A percentile compares a stretch with the other conserved stretches of the same genome.
Conservation (phyloP, 345 rosid genomes). For the Gynandropsis gynandra region DNA sequence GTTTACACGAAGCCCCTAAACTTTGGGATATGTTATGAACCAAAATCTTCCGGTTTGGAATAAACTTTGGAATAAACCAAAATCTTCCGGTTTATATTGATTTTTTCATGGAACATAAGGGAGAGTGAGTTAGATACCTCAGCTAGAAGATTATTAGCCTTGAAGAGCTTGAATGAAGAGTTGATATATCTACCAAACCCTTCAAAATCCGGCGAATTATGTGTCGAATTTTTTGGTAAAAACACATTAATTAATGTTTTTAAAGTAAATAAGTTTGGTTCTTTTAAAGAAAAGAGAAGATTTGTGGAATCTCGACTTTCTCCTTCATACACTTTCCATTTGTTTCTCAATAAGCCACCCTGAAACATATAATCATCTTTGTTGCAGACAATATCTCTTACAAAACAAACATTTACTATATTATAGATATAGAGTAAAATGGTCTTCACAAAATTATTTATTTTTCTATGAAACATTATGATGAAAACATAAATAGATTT, state of each 20-base stretch:
- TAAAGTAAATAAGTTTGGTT: slow-evolving; percentile 41
- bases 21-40: too few relatives aligned
- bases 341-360: slow-evolving; percentile 28
- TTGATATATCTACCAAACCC: slow-evolving; percentile 37
- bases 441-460: too few relatives aligned
- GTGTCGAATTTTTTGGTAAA: slow-evolving; percentile 23
- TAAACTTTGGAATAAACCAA: too few relatives aligned
- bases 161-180: slow-evolving; percentile 52
- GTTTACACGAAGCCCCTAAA: too few relatives aligned
- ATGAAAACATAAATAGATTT: too few relatives aligned
- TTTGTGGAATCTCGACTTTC: slow-evolving; percentile 9
- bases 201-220: slow-evolving; percentile 32
- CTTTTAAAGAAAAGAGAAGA: slow-evolving; percentile 35
- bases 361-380: slow-evolving; percentile 9
- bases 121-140: slow-evolving; percentile 33
- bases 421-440: too few relatives aligned
- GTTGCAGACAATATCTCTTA: too few relatives aligned
- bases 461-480: too few relatives aligned
- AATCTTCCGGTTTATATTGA: too few relatives aligned
- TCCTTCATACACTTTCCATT: slow-evolving; percentile 25
- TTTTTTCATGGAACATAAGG: too few relatives aligned
- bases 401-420: too few relatives aligned
- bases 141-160: slow-evolving; percentile 42
- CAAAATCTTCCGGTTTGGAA: too few relatives aligned
- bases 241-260: slow-evolving; percentile 41